Evolutionary conservation across 495 filamentous ascomycete species (phyloP).

Genomic region (Aspergillus kassunensis): DNA sequence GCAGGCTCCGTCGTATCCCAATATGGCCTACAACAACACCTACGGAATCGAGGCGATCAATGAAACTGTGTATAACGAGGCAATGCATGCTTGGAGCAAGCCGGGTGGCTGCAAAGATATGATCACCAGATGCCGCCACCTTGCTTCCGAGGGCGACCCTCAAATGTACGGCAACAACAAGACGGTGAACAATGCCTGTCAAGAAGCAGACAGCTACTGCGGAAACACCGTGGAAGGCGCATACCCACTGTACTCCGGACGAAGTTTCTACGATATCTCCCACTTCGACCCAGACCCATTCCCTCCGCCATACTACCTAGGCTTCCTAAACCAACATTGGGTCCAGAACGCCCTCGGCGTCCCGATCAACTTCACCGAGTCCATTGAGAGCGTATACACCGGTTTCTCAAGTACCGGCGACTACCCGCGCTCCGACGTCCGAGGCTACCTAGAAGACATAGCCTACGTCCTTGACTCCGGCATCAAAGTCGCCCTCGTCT

Average conservation of each 20-base stretch:
- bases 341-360: conserved; percentile 64
- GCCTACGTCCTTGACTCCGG: conserved; percentile 49
- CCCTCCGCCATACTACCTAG: conserved; percentile 57
- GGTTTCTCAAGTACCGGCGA: conserved; percentile 51
- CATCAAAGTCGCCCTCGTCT: conserved; percentile 66
- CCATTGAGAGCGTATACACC: conserved; percentile 40
- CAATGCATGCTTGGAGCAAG: conserved; percentile 45
- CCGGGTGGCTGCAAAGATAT: conserved; percentile 59
- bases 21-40: conserved; percentile 70
- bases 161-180: conserved; percentile 41
- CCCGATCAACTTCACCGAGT: conserved; percentile 62
- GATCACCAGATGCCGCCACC: conserved; percentile 44
- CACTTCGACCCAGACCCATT: conserved; percentile 53
- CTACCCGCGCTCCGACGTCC: conserved; percentile 41
- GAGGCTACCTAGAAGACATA: conserved; percentile 50
- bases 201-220: conserved; percentile 35
- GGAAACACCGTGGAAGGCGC: conserved; percentile 33
- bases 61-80: conserved; percentile 43
- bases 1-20: conserved; percentile 62
- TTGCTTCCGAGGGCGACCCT: conserved; percentile 40
- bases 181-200: conserved; percentile 40
- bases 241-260: conserved; percentile 29
- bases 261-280: conserved; percentile 64
- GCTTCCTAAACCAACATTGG: conserved; percentile 59
- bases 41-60: conserved; percentile 67